Evolutionary conservation across 768 basidiomycete genomes (phyloP).

Genomic region (Pleurotus tuoliensis): DNA sequence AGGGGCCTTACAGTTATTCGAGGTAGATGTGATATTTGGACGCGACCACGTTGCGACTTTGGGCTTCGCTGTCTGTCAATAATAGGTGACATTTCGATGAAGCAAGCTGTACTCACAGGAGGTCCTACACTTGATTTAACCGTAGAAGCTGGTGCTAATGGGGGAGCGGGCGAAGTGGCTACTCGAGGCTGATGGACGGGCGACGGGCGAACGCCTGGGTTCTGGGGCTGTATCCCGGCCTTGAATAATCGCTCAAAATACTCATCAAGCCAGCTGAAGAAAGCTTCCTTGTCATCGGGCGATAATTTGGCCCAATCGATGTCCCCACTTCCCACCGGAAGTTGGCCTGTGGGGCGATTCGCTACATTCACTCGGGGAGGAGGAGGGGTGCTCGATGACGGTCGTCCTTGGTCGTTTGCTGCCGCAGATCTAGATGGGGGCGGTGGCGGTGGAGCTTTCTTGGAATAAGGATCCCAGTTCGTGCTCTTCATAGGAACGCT

Average conservation of each 20-base stretch:
- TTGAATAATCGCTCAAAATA: slow-evolving; percentile 55
- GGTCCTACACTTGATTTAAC: slow-evolving; percentile 1
- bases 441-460: slow-evolving; percentile 44
- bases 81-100: too few relatives aligned
- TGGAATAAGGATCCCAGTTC: slow-evolving; percentile 62
- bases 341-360: slow-evolving; percentile 14
- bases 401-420: slow-evolving; percentile 11
- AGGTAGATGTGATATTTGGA: slow-evolving; percentile 18
- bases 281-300: slow-evolving; percentile 61
- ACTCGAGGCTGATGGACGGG: background rate
- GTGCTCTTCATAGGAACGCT: slow-evolving; percentile 58
- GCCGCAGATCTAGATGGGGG: slow-evolving; percentile 16
- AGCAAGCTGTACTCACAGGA: slow-evolving; percentile 13
- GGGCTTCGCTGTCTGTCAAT: slow-evolving; percentile 10
- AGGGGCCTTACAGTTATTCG: background rate
- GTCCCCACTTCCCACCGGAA: slow-evolving; percentile 12
- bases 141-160: slow-evolving; percentile 9
- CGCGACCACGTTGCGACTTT: slow-evolving; percentile 22
- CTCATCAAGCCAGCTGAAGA: slow-evolving; percentile 81
- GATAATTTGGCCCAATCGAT: slow-evolving; percentile 74
- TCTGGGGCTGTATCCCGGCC: slow-evolving; percentile 20
- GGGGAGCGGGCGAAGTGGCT: slow-evolving; percentile 8
- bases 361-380: slow-evolving; percentile 31
- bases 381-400: slow-evolving; percentile 21
- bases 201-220: background rate